Evolutionary conservation across 805 yeast genomes (phyloP).

Genomic region (Yarrowia keelungensis): DNA sequence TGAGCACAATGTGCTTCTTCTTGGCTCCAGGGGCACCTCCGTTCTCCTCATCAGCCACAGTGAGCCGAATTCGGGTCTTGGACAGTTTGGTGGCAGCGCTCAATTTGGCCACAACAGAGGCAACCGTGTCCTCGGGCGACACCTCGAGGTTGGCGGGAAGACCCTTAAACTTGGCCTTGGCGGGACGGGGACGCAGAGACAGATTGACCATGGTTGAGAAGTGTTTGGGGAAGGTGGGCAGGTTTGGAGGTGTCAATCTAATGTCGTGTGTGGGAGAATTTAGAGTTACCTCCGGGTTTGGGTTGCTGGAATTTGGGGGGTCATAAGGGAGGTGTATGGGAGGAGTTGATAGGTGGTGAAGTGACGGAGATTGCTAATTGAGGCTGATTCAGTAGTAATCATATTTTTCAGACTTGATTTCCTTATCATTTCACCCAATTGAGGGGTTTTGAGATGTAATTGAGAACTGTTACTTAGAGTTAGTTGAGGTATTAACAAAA

Average conservation of each 20-base stretch:
- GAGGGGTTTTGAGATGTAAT: neutral
- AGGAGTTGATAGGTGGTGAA: neutral
- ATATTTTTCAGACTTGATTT: neutral
- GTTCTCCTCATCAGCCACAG: slow-evolving; percentile 50
- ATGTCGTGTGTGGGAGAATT: slow-evolving; percentile 6
- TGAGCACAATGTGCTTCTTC: slow-evolving; percentile 54
- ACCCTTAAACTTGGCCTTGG: slow-evolving; percentile 44
- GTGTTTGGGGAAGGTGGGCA: neutral
- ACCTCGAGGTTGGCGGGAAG: slow-evolving; percentile 47
- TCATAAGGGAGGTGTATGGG: neutral
- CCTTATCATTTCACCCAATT: neutral
- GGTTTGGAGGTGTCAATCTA: neutral
- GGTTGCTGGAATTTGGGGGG: slow-evolving; percentile 6
- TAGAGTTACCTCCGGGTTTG: slow-evolving; percentile 29
- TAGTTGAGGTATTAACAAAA: neutral
- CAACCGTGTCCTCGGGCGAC: slow-evolving; percentile 53
- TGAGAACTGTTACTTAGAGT: neutral
- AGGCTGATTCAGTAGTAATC: neutral
- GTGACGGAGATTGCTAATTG: neutral
- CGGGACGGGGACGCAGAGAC: slow-evolving; percentile 5
- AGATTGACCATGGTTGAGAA: slow-evolving; percentile 15
- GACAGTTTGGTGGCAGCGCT: slow-evolving; percentile 57
- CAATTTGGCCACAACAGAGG: slow-evolving; percentile 55
- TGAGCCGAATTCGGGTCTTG: slow-evolving; percentile 63
- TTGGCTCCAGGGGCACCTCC: slow-evolving; percentile 49